phyloP scores from a whole-genome alignment of 306 rosid genomes.

The Vigna nakashimae region DNA sequence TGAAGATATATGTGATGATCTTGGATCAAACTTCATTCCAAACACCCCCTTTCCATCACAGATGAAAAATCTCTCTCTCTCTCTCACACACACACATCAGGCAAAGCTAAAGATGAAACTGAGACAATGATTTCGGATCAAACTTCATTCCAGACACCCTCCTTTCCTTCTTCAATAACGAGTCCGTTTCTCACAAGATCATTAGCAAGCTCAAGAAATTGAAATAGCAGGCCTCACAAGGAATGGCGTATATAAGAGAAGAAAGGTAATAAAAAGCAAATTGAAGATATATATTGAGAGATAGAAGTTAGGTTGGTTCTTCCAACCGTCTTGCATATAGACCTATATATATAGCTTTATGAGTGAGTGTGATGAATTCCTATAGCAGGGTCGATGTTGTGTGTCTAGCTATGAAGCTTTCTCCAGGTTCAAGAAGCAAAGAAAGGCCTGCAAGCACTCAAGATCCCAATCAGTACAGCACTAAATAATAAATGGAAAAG shows the following conservation, averaged over 20 bases:
- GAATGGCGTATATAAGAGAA: background rate
- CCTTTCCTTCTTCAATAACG: slow-evolving; percentile 49
- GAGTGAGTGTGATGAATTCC: background rate
- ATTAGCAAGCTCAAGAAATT: slow-evolving; percentile 11
- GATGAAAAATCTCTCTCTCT: slow-evolving; percentile 39
- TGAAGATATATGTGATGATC: slow-evolving; percentile 47
- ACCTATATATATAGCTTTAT: slow-evolving; percentile 21
- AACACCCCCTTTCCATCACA: slow-evolving; percentile 50
- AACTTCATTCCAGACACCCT: slow-evolving; percentile 68
- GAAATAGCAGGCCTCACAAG: too few species aligned
- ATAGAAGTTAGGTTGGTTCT: slow-evolving; percentile 13
- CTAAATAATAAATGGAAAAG: slow-evolving; percentile 38
- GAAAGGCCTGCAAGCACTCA: slow-evolving; percentile 58
- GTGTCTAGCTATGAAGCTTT: slow-evolving; percentile 26
- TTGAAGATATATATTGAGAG: background rate
- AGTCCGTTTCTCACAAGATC: slow-evolving; percentile 17
- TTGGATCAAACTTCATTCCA: slow-evolving; percentile 70
- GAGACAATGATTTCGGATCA: slow-evolving; percentile 61
- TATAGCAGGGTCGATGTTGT: slow-evolving; percentile 25
- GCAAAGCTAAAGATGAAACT: background rate
- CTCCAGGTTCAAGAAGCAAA: slow-evolving; percentile 49
- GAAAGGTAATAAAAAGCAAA: background rate
- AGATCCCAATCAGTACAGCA: slow-evolving; percentile 60
- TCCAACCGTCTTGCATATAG: slow-evolving; percentile 29
- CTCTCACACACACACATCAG: slow-evolving; percentile 34